These are phyloP conservation scores for Dactylella cylindrospora DNA, from an alignment of 2,329 filamentous ascomycete species.

Conservation along the genomic window DNA sequence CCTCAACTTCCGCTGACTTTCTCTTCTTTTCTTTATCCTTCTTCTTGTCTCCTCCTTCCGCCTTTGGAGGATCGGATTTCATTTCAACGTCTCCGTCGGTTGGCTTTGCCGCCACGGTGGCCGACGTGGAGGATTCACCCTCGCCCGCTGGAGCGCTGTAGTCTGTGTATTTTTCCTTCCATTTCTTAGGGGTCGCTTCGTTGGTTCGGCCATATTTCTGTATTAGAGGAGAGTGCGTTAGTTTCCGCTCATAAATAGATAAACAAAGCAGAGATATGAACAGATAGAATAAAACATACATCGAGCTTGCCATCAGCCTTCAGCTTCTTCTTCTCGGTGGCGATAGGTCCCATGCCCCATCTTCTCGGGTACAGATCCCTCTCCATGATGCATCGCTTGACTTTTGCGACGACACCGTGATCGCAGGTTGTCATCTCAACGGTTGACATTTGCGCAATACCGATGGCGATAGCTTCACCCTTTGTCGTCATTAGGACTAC, in stretches of 20 bases:
- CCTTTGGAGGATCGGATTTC: slow-evolving; percentile 52
- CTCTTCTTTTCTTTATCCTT: slow-evolving; percentile 61
- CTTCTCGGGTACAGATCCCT: slow-evolving; percentile 93
- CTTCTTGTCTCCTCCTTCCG: slow-evolving; percentile 57
- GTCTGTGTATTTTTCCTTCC: slow-evolving; percentile 91
- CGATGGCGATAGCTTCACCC: slow-evolving; percentile 95
- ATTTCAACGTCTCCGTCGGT: slow-evolving; percentile 54
- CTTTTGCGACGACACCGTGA: slow-evolving; percentile 96
- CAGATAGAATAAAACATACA: slow-evolving; percentile 54
- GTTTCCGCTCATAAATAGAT: slow-evolving; percentile 36
- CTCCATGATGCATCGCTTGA: slow-evolving; percentile 99
- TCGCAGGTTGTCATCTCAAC: slow-evolving; percentile 96
- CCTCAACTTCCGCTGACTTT: slow-evolving; percentile 58
- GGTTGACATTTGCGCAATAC: slow-evolving; percentile 96
- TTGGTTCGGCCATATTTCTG: slow-evolving; percentile 89
- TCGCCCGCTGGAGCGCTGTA: slow-evolving; percentile 64
- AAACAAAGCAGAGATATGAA: not conserved
- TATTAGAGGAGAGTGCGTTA: slow-evolving; percentile 49
- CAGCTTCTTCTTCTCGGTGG: slow-evolving; percentile 98
- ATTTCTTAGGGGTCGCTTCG: slow-evolving; percentile 88
- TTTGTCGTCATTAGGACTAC: slow-evolving; percentile 98
- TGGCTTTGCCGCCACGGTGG: slow-evolving; percentile 55
- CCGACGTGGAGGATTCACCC: slow-evolving; percentile 54
- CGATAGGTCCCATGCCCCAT: slow-evolving; percentile 94
- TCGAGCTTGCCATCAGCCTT: slow-evolving; percentile 97